phyloP scores from a whole-genome alignment of 768 basidiomycete species.

The Pisolithus sp. region DNA sequence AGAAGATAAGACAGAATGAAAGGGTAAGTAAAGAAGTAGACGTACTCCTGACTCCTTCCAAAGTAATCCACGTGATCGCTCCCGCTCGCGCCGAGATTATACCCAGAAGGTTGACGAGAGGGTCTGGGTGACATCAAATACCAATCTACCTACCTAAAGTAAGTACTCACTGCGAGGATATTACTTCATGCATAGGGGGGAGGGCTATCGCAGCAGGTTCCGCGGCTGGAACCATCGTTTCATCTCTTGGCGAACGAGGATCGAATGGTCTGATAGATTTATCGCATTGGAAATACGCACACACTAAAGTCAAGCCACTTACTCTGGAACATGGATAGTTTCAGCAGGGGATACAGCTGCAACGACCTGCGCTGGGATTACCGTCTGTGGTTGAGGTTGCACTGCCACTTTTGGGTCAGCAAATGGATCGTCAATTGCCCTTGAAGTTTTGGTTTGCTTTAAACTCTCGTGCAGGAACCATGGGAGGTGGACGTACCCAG shows the following conservation, averaged over 20 bases:
- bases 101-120: slow-evolving; percentile 10
- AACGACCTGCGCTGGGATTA: slow-evolving; percentile 5
- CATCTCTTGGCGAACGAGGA: slow-evolving; percentile 29
- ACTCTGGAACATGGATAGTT: slow-evolving; percentile 28
- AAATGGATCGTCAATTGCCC: slow-evolving; percentile 22
- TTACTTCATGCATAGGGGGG: slow-evolving; percentile 30
- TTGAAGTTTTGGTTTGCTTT: slow-evolving; percentile 3
- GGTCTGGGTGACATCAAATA: slow-evolving; percentile 10
- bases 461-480: slow-evolving; percentile 4
- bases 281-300: neutral
- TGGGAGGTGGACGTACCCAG: slow-evolving; percentile 11
- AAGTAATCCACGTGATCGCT: slow-evolving; percentile 11
- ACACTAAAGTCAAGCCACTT: neutral
- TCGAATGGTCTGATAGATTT: slow-evolving; percentile 11
- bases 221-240: slow-evolving; percentile 16
- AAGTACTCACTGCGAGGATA: slow-evolving; percentile 15
- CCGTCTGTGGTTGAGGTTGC: neutral
- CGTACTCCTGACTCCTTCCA: slow-evolving; percentile 22
- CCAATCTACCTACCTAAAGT: too few relatives aligned
- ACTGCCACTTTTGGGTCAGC: slow-evolving; percentile 15
- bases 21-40: too few relatives aligned
- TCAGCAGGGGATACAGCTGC: slow-evolving; percentile 21
- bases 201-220: slow-evolving; percentile 24
- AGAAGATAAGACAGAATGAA: neutral
- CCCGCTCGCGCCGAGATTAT: slow-evolving; percentile 10